A percentile compares a stretch with the other conserved stretches of the same genome.
phyloP scores from a whole-genome alignment of 306 rosid species.

The Calophaca sinica region DNA sequence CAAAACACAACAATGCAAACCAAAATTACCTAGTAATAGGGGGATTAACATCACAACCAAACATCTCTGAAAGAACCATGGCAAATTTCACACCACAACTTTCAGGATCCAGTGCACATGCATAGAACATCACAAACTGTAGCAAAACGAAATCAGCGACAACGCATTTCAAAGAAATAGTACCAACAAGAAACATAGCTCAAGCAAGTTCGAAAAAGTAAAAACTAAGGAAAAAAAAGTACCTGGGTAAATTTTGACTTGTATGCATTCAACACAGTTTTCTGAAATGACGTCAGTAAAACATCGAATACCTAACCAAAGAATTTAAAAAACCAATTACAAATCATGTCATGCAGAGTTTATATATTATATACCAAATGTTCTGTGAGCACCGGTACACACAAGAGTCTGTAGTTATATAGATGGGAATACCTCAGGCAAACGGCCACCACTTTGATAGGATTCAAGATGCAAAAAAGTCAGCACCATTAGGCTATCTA shows the following conservation, averaged over 20 bases:
- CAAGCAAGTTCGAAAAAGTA: constrained; percentile 13
- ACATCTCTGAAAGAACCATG: constrained; percentile 59
- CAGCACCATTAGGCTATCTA: constrained; percentile 79
- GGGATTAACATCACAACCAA: constrained; percentile 52
- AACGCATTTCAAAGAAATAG: constrained; percentile 26
- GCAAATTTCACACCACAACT: constrained; percentile 77
- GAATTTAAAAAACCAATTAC: constrained; percentile 17
- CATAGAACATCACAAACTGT: constrained; percentile 93
- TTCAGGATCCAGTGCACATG: constrained; percentile 86
- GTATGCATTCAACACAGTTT: constrained; percentile 75
- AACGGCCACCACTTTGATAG: constrained; percentile 76
- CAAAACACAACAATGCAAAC: not conserved
- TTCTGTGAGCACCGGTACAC: not conserved
- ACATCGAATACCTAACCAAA: constrained; percentile 69
- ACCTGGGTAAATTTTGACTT: constrained; percentile 97
- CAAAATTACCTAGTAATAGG: constrained; percentile 65
- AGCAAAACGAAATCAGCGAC: constrained; percentile 24
- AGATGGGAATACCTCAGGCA: constrained; percentile 63
- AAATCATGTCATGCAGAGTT: constrained; percentile 1
- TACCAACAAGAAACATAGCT: not conserved
- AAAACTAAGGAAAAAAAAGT: not conserved
- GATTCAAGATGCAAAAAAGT: constrained; percentile 86
- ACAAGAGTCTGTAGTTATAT: not conserved
- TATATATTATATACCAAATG: not conserved
- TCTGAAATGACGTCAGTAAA: constrained; percentile 72